Base-by-base conservation (phyloP, 2,329 filamentous ascomycete genomes). In the Aureobasidium pullulans region DNA sequence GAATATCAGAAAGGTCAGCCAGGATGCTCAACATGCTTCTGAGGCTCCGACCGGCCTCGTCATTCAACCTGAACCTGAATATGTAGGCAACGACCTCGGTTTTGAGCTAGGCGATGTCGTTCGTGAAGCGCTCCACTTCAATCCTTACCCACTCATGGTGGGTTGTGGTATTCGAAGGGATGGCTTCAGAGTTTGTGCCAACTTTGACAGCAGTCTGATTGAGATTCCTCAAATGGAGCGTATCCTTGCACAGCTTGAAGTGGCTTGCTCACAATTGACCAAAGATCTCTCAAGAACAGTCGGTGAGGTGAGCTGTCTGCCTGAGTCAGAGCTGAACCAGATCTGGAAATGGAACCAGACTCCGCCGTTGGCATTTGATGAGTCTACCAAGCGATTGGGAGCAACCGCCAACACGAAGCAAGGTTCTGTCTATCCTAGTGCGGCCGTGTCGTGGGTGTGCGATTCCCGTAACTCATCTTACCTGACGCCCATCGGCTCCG, bases 31-130 rank as follows among this genome's bases (percentile, higher is more conserved):
- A 9, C 74, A 81, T 61, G 82, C 82, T 2, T 84, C 81, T 64
- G 78, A 83, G 62, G 75, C 84, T 47, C 76, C 78, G 6, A 83
- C 80, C 0, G 77, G 81, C 7, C 68, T 85, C 1, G 79, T 83
- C 0, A 75, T 84, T 28, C 81, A 84, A 54, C 68, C 68, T 4
- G 71, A 66, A n/a, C 31, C 61, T 13, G 61, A 61, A n/a, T 61
- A 64, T 32, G 59, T 58, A 5, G 61, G 56, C 11, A 62, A 59
- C 29, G 61, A 64, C n/a, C 60, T 66, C n/a, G 65, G 65, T 13
- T 66, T 66, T 36, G 57, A 62, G 11, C 34, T 54, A 11, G 59
- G 61, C 8, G 64, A 66, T 54, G 61, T 62, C 3, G 61, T 65
- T 4, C 58, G 53, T 10, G 64, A 66, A 49, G 63, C 64, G 13